A percentile compares a stretch with the other conserved stretches of the same genome.
Conservation (phyloP, 805 yeast genomes). For the Wickerhamiella qilinensis region DNA sequence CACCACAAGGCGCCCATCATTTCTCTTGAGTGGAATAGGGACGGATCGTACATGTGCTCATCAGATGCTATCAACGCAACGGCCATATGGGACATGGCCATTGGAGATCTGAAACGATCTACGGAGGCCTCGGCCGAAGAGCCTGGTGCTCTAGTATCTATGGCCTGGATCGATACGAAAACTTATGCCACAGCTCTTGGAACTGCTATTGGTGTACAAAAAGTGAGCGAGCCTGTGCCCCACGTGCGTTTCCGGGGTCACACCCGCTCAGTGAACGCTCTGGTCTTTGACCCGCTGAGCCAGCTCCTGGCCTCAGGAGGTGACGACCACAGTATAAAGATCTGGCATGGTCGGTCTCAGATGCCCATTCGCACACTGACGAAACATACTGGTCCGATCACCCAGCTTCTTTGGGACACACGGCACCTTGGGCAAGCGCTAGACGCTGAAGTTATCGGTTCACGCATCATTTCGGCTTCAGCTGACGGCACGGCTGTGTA, state of each 20-base stretch:
- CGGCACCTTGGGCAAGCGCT: constrained; percentile 1
- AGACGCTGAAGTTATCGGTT: constrained; percentile 1
- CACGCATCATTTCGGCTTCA: constrained; percentile 7
- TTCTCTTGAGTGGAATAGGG: constrained; percentile 42
- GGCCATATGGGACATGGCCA: constrained; percentile 50
- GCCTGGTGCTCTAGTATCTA: constrained; percentile 22
- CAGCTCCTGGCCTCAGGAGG: constrained; percentile 57
- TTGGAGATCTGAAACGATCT: constrained; percentile 28
- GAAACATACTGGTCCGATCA: constrained; percentile 17
- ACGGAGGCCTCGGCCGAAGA: constrained; percentile 7
- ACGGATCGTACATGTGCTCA: constrained; percentile 39
- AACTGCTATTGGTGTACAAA: constrained; percentile 35
- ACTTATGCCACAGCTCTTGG: constrained; percentile 59
- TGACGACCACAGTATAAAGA: constrained; percentile 55
- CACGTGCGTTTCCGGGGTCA: constrained; percentile 50
- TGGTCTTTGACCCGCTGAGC: constrained; percentile 35
- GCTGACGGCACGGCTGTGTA: constrained; percentile 7
- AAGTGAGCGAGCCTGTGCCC: constrained; percentile 31
- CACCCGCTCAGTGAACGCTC: constrained; percentile 35
- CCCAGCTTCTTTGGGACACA: constrained; percentile 8
- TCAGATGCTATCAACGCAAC: constrained; percentile 39
- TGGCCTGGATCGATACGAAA: constrained; percentile 56
- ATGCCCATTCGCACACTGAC: constrained; percentile 12
- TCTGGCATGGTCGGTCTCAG: constrained; percentile 55
- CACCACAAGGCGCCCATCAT: constrained; percentile 39